These are phyloP conservation scores for Suillus americanus DNA, from an alignment of 768 basidiomycete species.

Conservation along the genomic window DNA sequence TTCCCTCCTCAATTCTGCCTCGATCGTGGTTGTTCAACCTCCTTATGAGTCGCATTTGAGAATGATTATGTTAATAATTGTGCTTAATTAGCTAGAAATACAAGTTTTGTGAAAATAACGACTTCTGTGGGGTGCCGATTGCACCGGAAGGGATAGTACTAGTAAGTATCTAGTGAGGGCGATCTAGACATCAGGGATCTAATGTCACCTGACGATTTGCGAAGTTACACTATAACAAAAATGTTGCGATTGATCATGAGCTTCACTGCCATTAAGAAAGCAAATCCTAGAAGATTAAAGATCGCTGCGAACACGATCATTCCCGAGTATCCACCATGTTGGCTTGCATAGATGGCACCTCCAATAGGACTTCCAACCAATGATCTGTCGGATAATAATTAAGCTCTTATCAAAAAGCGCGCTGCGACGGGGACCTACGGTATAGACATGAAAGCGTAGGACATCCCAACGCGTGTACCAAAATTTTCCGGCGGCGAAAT, in stretches of 20 bases:
- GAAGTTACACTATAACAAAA: not conserved
- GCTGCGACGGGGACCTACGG: not conserved
- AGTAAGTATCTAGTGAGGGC: not conserved
- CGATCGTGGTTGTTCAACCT: too few relatives aligned
- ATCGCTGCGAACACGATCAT: not conserved
- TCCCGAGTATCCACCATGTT: not conserved
- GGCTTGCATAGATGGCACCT: not conserved
- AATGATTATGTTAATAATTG: too few relatives aligned
- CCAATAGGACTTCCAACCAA: not conserved
- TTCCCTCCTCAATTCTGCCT: too few relatives aligned
- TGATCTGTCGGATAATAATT: not conserved
- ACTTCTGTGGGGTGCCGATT: too few relatives aligned
- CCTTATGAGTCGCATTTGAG: too few relatives aligned
- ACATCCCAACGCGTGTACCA: slow-evolving; percentile 6
- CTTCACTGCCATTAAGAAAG: not conserved
- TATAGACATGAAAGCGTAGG: slow-evolving; percentile 5
- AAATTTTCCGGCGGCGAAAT: slow-evolving; percentile 5
- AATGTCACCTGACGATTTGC: not conserved
- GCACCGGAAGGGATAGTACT: too few relatives aligned
- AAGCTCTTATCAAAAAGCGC: not conserved
- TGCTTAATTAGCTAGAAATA: too few relatives aligned
- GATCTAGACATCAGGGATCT: not conserved
- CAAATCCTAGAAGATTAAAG: not conserved
- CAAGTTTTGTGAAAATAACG: too few relatives aligned
- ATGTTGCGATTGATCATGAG: not conserved